Percentiles rank a stretch among this genome's conserved stretches.
These are phyloP conservation scores for Syzygium malaccense DNA, from an alignment of 441 rosid genomes.

Conservation along the genomic window DNA sequence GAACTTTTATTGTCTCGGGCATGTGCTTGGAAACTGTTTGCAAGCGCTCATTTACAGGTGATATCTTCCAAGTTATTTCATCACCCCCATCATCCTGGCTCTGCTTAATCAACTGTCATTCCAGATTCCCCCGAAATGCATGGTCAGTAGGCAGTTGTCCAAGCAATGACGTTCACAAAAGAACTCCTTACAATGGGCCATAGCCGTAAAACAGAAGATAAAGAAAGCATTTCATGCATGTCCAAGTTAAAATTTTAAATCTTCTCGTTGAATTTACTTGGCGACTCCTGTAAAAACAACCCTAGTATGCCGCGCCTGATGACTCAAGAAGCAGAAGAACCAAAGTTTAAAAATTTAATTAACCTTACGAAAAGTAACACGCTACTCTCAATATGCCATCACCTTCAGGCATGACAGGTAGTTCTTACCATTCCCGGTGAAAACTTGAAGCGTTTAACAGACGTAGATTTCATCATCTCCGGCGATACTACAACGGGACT, in stretches of 20 bases:
- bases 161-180: neutral
- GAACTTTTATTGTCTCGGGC: constrained; percentile 38
- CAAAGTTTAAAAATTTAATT: neutral
- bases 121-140: neutral
- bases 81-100: constrained; percentile 90
- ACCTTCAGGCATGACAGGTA: neutral
- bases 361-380: neutral
- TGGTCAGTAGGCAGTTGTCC: neutral
- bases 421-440: constrained; percentile 82
- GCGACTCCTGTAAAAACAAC: neutral
- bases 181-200: neutral
- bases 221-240: neutral
- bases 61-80: constrained; percentile 89
- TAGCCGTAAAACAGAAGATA: neutral
- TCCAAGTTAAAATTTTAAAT: neutral
- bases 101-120: constrained; percentile 73
- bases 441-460: constrained; percentile 60
- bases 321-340: neutral
- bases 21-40: constrained; percentile 56
- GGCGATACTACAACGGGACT: constrained; percentile 40
- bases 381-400: neutral
- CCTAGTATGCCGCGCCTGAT: neutral
- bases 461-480: constrained; percentile 37
- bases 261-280: neutral
- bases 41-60: constrained; percentile 88